These are phyloP conservation scores for Echites panduratus DNA, from an alignment of 257 asterid species.

Conservation along the genomic window DNA sequence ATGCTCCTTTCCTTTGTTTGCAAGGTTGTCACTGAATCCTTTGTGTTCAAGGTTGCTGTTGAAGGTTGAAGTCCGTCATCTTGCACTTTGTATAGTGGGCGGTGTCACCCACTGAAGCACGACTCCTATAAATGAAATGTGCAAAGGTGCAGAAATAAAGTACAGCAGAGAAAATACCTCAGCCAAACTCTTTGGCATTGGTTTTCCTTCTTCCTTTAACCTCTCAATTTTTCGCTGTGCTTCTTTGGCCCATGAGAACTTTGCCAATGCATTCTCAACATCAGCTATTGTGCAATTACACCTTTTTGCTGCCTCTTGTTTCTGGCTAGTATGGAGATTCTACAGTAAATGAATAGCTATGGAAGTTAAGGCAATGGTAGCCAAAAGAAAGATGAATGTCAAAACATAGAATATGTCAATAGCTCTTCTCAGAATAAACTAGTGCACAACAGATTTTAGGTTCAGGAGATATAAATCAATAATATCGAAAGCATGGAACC, in stretches of 20 bases:
- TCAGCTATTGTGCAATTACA: conserved; percentile 73
- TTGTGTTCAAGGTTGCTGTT: too few relatives aligned
- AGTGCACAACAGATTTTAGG: background rate
- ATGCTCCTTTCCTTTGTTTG: too few relatives aligned
- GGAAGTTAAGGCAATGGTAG: background rate
- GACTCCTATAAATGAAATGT: background rate
- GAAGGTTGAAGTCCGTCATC: too few relatives aligned
- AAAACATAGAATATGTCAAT: background rate
- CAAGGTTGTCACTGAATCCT: too few relatives aligned
- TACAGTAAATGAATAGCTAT: conserved; percentile 23
- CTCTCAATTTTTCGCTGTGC: conserved; percentile 66
- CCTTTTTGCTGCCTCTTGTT: conserved; percentile 64
- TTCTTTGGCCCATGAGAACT: conserved; percentile 84
- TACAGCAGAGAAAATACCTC: conserved; percentile 48
- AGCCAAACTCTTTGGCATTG: conserved; percentile 72
- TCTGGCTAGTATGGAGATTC: conserved; percentile 57
- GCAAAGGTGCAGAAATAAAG: background rate
- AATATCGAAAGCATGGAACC: conserved; percentile 1
- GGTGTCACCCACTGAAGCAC: background rate
- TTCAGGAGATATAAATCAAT: background rate
- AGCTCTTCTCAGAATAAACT: background rate
- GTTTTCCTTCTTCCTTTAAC: conserved; percentile 78
- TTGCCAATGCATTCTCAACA: conserved; percentile 62
- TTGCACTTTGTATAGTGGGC: too few relatives aligned
- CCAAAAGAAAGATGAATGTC: too few relatives aligned